Evolutionary conservation across 116 monocot genomes (phyloP), one percentile per base, ranked within the genome.

Genomic region (Posidonia oceanica): DNA sequence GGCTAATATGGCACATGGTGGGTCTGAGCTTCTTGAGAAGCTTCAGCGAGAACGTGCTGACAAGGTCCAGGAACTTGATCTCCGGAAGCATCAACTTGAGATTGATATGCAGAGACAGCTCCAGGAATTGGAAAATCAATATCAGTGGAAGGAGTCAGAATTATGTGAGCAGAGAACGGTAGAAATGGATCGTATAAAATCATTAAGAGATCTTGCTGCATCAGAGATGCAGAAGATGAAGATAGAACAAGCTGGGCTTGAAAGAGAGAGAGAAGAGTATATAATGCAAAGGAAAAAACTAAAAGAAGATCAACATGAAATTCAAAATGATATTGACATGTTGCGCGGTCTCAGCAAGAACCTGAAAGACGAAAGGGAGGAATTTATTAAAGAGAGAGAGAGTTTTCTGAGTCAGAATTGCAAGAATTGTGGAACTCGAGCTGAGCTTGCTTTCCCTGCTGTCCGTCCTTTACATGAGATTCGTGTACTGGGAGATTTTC

Each of bases 311-410:
- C 79, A 80, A 70, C 22, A 39, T 64, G 97, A 97, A 66, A 89
- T 97, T 72, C 85, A 79, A 51, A 89, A 75, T 56, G 97, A 97
- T 59, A 85, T 97, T 72, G 92, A 92, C 14, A 83, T 76, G 63
- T 82, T 97, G n/a, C 72, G 66, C 21, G 39, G 72, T 21, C 92
- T 97, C 42, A 92, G 92, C 71, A 81, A 71, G 73, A 85, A 77
- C 64, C 63, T 97, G 75, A 97, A 89, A 67, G 48, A 71, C 52
- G 85, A 87, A 74, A 73, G 92, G 57, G 87, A 82, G 66, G 82
- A 85, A 42, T 86, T 89, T 68, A 66, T 81, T 21, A 80, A 77
- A 64, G 92, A 97, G 79, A 89, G 78, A 73, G 77, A 83, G 1
- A 36, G 42, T 3, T 87, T 97, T 74, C 81, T 89, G 4, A 59